Evolutionary conservation across 495 filamentous ascomycete species (phyloP), one percentile per base, ranked within the genome.

Genomic region (Penicillium arizonense): DNA sequence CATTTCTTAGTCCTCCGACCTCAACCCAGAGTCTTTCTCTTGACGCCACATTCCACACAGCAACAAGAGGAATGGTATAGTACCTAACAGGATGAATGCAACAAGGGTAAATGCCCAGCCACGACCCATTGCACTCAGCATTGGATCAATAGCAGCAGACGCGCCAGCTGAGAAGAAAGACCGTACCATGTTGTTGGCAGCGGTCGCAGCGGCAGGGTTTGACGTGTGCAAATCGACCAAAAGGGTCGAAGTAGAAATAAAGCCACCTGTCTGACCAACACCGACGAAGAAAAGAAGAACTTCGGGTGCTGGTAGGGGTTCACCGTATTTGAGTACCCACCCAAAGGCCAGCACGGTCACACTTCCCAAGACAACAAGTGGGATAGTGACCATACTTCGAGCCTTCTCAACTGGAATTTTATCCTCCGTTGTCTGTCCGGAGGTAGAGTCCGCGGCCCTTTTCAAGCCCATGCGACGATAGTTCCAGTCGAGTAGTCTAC

Each of bases 121-220:
- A 20, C 67, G 63, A 4, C 86, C 86, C 62, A 88, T 79, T 0
- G 61, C 72, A 12, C 77, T 61, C 23, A 84, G 77, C 80, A 89
- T 82, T 1, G 80, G 80, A 35, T 77, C 69, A 37, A 88, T 82
- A 3, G 75, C 67, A 1, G 78, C 84, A 12, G 78, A 80, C 2
- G 76, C 78, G 0, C 63, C 84, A 3, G 85, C 86, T 3, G 84
- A 83, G 14, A 88, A 65, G 26, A 84, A 53, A 49, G 82, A 88
- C 13, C 85, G 63, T 0, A 81, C 78, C 20, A 89, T 59, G 57
- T 89, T 88, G 55, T 85, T 86, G 1, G 83, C 82, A 2, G 86
- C 86, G 1, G 82, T 81, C 0, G 83, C 84, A 1, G 84, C 80
- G 0, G 77, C 79, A 0, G 85, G 82, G 56, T 75, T 6, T 63